A percentile compares a stretch with the other conserved stretches of the same genome.
These are phyloP conservation scores for Lathyrus aphaca DNA, from an alignment of 306 rosid genomes.

Conservation along the genomic window DNA sequence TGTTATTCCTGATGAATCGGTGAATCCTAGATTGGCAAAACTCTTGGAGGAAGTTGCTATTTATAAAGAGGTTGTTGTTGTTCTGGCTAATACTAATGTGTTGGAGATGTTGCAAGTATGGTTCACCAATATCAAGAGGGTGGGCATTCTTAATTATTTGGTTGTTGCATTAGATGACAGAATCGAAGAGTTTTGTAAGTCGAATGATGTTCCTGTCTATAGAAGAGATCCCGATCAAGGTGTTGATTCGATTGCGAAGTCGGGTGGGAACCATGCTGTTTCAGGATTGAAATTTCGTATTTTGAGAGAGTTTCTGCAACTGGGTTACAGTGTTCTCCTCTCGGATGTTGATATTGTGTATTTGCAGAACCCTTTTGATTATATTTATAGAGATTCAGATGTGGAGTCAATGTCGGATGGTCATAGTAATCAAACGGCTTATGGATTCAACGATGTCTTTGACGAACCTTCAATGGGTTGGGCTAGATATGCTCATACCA, in stretches of 20 bases:
- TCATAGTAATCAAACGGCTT: slow-evolving; percentile 77
- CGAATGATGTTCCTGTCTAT: slow-evolving; percentile 73
- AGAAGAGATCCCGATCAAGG: slow-evolving; percentile 77
- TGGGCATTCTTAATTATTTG: slow-evolving; percentile 72
- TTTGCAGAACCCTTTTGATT: slow-evolving; percentile 86
- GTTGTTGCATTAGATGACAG: slow-evolving; percentile 73
- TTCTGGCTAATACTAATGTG: slow-evolving; percentile 77
- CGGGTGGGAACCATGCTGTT: slow-evolving; percentile 79
- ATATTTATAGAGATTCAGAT: slow-evolving; percentile 83
- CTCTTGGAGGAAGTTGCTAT: slow-evolving; percentile 69
- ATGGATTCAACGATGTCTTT: slow-evolving; percentile 82
- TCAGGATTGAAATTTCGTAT: slow-evolving; percentile 79
- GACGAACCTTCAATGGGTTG: slow-evolving; percentile 95
- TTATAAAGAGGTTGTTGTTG: slow-evolving; percentile 70
- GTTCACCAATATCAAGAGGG: slow-evolving; percentile 74
- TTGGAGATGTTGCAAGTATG: slow-evolving; percentile 70
- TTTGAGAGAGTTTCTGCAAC: slow-evolving; percentile 82
- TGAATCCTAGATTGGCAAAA: slow-evolving; percentile 80
- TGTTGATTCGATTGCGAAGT: slow-evolving; percentile 62
- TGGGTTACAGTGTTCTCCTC: slow-evolving; percentile 83
- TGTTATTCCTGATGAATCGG: slow-evolving; percentile 66
- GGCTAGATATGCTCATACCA: slow-evolving; percentile 91
- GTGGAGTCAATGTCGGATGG: slow-evolving; percentile 95
- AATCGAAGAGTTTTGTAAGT: slow-evolving; percentile 68
- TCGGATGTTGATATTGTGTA: slow-evolving; percentile 87